Conservation (phyloP, 805 yeast genomes). For the Saturnispora sanitii region DNA sequence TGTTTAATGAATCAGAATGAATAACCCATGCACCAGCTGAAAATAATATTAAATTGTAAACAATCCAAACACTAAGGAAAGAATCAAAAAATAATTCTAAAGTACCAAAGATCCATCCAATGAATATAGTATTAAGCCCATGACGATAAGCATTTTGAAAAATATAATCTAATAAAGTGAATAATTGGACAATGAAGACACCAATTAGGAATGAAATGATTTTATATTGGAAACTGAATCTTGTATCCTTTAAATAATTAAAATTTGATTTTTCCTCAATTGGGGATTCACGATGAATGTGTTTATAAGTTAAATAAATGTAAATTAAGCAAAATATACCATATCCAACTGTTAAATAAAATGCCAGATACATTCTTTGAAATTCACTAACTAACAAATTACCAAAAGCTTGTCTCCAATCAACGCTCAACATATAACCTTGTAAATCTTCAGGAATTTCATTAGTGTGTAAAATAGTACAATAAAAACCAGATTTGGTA, state of each 20-base stretch:
- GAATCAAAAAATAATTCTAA: constrained; percentile 18
- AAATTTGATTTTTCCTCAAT: constrained; percentile 14
- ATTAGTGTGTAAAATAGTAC: constrained; percentile 18
- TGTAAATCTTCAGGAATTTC: constrained; percentile 11
- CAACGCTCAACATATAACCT: constrained; percentile 3
- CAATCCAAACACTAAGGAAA: constrained; percentile 23
- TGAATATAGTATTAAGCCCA: constrained; percentile 12
- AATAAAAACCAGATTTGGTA: constrained; percentile 19
- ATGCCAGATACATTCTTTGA: constrained; percentile 18
- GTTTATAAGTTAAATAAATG: constrained; percentile 13
- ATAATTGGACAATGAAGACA: constrained; percentile 15
- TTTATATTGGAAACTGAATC: constrained; percentile 21
- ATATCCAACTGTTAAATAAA: constrained; percentile 19
- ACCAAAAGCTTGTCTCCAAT: constrained; percentile 28
- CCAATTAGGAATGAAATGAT: constrained; percentile 16
- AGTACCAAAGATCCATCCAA: constrained; percentile 16
- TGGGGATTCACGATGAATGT: constrained; percentile 12
- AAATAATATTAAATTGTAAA: constrained; percentile 25
- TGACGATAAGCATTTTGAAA: constrained; percentile 23
- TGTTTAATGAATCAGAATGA: constrained; percentile 4
- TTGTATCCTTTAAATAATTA: constrained; percentile 14
- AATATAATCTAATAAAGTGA: constrained; percentile 14
- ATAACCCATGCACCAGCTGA: constrained; percentile 21
- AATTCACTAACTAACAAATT: constrained; percentile 23
- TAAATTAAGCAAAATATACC: constrained; percentile 11